Percentiles rank a stretch among this genome's conserved stretches.
Evolutionary conservation across 805 yeast species (phyloP).

Genomic region (Metschnikowia lunata): DNA sequence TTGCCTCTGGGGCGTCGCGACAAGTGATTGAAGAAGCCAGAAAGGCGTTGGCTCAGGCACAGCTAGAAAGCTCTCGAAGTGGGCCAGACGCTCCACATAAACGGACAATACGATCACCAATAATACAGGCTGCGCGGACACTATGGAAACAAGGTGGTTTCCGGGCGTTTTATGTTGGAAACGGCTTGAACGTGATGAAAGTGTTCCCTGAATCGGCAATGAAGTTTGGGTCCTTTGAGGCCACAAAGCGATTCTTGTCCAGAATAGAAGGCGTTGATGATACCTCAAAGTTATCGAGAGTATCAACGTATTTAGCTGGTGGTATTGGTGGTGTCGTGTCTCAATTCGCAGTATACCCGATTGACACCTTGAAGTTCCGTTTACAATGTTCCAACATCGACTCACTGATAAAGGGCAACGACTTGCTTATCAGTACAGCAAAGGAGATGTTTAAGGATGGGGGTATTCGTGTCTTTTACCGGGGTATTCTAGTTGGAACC

Average conservation of each 20-base stretch:
- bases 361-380: conserved; percentile 90
- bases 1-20: conserved; percentile 33
- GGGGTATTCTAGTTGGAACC: conserved; percentile 89
- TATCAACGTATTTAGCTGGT: conserved; percentile 86
- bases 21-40: conserved; percentile 34
- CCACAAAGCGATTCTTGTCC: conserved; percentile 72
- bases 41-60: conserved; percentile 25
- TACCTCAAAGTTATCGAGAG: conserved; percentile 62
- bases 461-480: conserved; percentile 71
- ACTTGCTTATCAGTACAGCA: conserved; percentile 62
- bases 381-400: conserved; percentile 87
- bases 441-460: conserved; percentile 75
- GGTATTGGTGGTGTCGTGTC: conserved; percentile 95
- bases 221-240: conserved; percentile 93
- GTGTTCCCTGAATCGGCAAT: conserved; percentile 97
- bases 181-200: conserved; percentile 87
- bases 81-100: conserved; percentile 39
- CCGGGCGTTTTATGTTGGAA: conserved; percentile 87
- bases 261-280: conserved; percentile 71
- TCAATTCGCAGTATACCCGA: conserved; percentile 90
- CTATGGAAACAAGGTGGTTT: conserved; percentile 87
- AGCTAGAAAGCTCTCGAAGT: conserved; percentile 26
- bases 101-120: conserved; percentile 60
- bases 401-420: conserved; percentile 55
- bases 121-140: conserved; percentile 74